Evolutionary conservation across 768 basidiomycete species (phyloP), one percentile per base, ranked within the genome.

Genomic region (Gloeostereum incarnatum): DNA sequence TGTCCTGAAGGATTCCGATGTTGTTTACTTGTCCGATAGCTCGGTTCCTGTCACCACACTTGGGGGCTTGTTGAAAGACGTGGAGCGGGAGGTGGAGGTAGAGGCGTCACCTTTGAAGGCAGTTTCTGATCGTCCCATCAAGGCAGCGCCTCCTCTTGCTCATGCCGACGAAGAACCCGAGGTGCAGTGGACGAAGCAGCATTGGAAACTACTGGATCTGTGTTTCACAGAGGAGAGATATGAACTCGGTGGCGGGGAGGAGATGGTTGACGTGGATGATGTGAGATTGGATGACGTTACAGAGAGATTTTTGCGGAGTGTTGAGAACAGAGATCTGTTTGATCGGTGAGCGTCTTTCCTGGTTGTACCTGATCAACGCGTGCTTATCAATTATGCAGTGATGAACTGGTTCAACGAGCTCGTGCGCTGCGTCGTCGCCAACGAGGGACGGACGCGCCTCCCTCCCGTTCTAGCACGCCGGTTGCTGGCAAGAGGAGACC

Each of bases 11-110:
- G n/a, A n/a, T n/a, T n/a, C n/a, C n/a, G n/a, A n/a, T n/a, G n/a
- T n/a, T n/a, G n/a, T 78, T 7, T 62, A 66, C 44, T 72, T 77
- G 32, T 68, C 73, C 11, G 74, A 69, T 5, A 75, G 68, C 47
- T n/a, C n/a, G n/a, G n/a, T n/a, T n/a, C 75, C 72, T 7, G 50
- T 49, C 22, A 43, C 45, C 9, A 78, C 76, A 0, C 54, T 81
- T 10, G 71, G 73, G 0, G 64, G 76, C 44, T 56, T 85, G 21
- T 55, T 87, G 23, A 54, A 63, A 31, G 71, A 81, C 50, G 80
- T 73, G 2, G 81, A 83, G 53, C 47, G 55, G 21, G 69, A 73
- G 42, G 66, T 75, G 1, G 35, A 42, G 11, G n/a, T n/a, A n/a
- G n/a, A n/a, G n/a, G n/a, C n/a, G n/a, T n/a, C n/a, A n/a, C n/a